A percentile compares a stretch with the other conserved stretches of the same genome.
Conservation (phyloP, 2,329 filamentous ascomycete species). For the Monosporascus sp. region DNA sequence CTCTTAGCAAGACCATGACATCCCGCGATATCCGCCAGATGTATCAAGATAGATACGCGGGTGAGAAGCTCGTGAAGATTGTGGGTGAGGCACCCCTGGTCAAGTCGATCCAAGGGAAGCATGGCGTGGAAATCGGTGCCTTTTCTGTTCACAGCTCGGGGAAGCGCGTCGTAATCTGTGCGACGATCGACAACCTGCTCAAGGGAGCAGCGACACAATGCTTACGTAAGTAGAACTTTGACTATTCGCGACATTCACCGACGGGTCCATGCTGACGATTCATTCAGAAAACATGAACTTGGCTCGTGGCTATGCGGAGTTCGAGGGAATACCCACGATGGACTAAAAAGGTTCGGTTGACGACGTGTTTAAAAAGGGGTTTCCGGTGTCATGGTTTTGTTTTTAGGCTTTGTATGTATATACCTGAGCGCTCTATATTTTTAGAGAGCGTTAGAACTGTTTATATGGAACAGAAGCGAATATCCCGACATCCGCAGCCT, state of each 20-base stretch:
- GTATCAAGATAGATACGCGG: slow-evolving; percentile 94
- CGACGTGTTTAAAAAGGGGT: not conserved
- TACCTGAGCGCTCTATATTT: not conserved
- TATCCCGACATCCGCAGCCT: not conserved
- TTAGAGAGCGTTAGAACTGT: not conserved
- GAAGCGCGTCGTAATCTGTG: slow-evolving; percentile 89
- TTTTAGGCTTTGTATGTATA: not conserved
- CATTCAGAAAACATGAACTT: not conserved
- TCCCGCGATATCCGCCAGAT: slow-evolving; percentile 89
- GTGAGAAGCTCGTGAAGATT: slow-evolving; percentile 92
- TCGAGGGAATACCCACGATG: not conserved
- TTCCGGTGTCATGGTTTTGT: not conserved
- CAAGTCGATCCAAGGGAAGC: slow-evolving; percentile 77
- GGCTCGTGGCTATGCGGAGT: not conserved
- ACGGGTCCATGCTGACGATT: not conserved
- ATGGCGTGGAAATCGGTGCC: slow-evolving; percentile 89
- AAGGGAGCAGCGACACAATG: slow-evolving; percentile 94
- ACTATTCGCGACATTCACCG: not conserved
- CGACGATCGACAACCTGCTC: slow-evolving; percentile 87
- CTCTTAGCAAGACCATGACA: slow-evolving; percentile 79
- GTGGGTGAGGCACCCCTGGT: slow-evolving; percentile 83
- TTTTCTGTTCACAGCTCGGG: slow-evolving; percentile 90
- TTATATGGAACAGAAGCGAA: not conserved
- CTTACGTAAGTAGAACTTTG: slow-evolving; percentile 61
- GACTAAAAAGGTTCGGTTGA: not conserved